Evolutionary conservation across 2,329 filamentous ascomycete species (phyloP).

Genomic region (Fonsecaea nubica): DNA sequence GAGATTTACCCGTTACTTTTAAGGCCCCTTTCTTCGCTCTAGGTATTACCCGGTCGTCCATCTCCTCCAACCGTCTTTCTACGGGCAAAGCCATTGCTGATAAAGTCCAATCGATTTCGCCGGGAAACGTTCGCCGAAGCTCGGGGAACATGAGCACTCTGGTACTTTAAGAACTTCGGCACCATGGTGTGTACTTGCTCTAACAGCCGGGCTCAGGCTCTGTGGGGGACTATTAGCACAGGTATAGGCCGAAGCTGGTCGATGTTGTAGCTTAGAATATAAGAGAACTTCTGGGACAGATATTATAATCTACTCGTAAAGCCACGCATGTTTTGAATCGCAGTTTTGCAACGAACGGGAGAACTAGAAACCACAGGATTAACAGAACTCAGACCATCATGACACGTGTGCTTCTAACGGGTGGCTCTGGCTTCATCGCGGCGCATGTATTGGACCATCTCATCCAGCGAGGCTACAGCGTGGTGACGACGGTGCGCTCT

Average conservation of each 20-base stretch:
- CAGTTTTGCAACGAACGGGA: not conserved
- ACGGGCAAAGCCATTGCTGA: not conserved
- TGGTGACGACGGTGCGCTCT: constrained; percentile 42
- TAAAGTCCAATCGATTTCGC: constrained; percentile 17
- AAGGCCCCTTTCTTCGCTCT: not conserved
- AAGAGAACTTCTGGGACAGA: constrained; percentile 9
- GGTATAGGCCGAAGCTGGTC: too few species aligned
- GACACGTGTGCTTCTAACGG: constrained; percentile 24
- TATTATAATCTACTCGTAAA: constrained; percentile 1
- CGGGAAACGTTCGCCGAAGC: constrained; percentile 27
- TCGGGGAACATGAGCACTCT: constrained; percentile 9
- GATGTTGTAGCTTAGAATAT: constrained; percentile 8
- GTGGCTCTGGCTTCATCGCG: constrained; percentile 32
- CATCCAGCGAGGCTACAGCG: constrained; percentile 21
- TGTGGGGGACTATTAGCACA: too few species aligned
- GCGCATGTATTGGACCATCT: constrained; percentile 28
- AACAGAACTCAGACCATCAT: not conserved
- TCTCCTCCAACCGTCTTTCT: not conserved
- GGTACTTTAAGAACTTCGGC: constrained; percentile 11
- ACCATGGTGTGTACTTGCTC: not conserved
- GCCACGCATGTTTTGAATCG: not conserved
- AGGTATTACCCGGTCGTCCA: not conserved
- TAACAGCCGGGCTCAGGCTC: too few species aligned
- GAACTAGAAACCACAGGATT: constrained; percentile 5
- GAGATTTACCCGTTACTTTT: too few species aligned